Evolutionary conservation across 176 grass and related monocot species (phyloP).

Genomic region (Bonia amplexicaulis): DNA sequence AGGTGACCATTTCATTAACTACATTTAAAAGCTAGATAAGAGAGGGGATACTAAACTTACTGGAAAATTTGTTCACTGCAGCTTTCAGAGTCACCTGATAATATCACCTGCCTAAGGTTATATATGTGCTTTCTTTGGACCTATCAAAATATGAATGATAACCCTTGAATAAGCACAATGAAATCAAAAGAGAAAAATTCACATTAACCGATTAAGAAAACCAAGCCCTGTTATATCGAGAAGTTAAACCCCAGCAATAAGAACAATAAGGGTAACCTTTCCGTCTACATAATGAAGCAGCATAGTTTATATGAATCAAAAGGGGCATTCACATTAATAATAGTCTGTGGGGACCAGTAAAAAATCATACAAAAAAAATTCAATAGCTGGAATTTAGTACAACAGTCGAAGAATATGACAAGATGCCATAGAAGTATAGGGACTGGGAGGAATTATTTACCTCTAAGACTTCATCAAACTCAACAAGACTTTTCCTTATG

Average conservation of each 20-base stretch:
- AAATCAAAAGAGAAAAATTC: background rate
- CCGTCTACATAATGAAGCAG: background rate
- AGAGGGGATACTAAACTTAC: conserved; percentile 50
- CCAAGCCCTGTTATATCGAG: background rate
- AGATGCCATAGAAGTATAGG: background rate
- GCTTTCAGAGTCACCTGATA: conserved; percentile 78
- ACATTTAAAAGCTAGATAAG: background rate
- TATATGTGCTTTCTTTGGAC: conserved; percentile 98
- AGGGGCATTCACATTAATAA: background rate
- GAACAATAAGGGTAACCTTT: conserved; percentile 3
- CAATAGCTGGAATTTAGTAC: background rate
- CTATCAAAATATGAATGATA: conserved; percentile 39
- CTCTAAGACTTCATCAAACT: conserved; percentile 98
- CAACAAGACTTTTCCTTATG: conserved; percentile 94
- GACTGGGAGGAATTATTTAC: conserved; percentile 17
- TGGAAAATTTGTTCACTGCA: conserved; percentile 84
- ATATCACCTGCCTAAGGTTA: conserved; percentile 95
- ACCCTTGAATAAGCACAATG: conserved; percentile 9
- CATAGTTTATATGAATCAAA: background rate
- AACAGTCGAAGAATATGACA: background rate
- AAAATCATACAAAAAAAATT: background rate
- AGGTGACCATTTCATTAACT: background rate
- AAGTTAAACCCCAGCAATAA: background rate
- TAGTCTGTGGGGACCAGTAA: background rate
- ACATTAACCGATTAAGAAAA: conserved; percentile 1